These are phyloP conservation scores for Zalerion maritima DNA, from an alignment of 495 filamentous ascomycete genomes.

Conservation along the genomic window DNA sequence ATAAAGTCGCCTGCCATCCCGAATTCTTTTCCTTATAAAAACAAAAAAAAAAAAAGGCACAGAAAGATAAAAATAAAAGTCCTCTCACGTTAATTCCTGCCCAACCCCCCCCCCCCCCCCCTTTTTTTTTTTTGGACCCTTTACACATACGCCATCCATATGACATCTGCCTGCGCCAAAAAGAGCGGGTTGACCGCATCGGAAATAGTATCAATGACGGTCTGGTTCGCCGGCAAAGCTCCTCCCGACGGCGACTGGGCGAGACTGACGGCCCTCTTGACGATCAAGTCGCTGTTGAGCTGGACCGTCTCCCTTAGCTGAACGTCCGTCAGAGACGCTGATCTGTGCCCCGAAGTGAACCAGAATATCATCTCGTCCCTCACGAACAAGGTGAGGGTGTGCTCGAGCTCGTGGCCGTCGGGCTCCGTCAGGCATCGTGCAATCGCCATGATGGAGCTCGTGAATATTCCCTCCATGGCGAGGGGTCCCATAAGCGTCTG, in stretches of 20 bases:
- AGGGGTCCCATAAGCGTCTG: conserved; percentile 92
- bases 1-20: too few species aligned
- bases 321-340: conserved; percentile 40
- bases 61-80: too few species aligned
- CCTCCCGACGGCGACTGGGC: conserved; percentile 42
- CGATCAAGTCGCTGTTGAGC: conserved; percentile 75
- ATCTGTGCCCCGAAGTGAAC: conserved; percentile 70
- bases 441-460: conserved; percentile 84
- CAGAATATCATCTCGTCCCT: conserved; percentile 97
- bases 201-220: conserved; percentile 79
- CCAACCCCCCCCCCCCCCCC: neutral
- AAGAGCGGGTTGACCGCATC: conserved; percentile 76
- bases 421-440: conserved; percentile 91
- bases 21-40: too few species aligned
- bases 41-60: too few species aligned
- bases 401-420: conserved; percentile 76
- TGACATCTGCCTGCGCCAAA: conserved; percentile 67
- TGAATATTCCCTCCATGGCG: conserved; percentile 88
- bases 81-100: too few species aligned
- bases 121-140: neutral
- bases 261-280: conserved; percentile 73
- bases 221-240: conserved; percentile 87
- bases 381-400: conserved; percentile 85
- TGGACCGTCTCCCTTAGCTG: conserved; percentile 78
- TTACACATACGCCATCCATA: conserved; percentile 96